Conservation (phyloP, 306 rosid species). For the Medicago truncatula region MtrunA17r5.0-ANR NC_053046.1:41745501-41746000, state of each 20-base stretch:
- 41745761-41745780: background rate
- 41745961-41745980: background rate
- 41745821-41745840: background rate
- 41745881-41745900: conserved; percentile 20
- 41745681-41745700: background rate
- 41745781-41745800: background rate
- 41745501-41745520: conserved; percentile 7
- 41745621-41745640: background rate
- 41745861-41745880: background rate
- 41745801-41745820: background rate
- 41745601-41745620: background rate
- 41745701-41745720: background rate
- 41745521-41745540: conserved; percentile 10
- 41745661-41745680: background rate
- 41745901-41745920: background rate
- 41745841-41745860: conserved; percentile 20
- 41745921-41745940: background rate
- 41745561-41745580: background rate
- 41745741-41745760: conserved; percentile 1
- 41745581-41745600: background rate
- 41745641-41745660: background rate
- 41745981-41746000: background rate
- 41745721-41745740: background rate
- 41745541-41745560: background rate
- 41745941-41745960: background rate